Base-by-base conservation (phyloP, 208 protist genomes). In the Trypanosoma lewisi region DNA sequence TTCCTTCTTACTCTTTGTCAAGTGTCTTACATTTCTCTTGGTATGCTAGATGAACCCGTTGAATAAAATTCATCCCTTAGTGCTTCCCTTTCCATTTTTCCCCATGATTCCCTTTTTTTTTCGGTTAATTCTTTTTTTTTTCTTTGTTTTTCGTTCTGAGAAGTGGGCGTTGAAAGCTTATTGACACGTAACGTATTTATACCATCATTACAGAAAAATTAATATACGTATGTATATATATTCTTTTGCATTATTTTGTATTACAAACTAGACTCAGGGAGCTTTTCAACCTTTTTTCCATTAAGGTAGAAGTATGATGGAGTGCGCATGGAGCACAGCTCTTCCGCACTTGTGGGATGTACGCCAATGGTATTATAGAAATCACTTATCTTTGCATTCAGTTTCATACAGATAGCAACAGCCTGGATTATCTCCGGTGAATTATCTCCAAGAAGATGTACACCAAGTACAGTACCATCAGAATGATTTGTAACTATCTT, bases 311-410 rank as follows among this genome's bases (percentile, higher is more conserved):
- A 92, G 75, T 96, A 89, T 2, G 86, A 69, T 0, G 89, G 87
- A 1, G 82, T 92, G 25, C 82, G 75, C 82, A 98, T 86, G 7
- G 89, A 96, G 58, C 82, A 93, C 48, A 98, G 82, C 75, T 96
- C 93, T 73, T 99, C 97, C 12, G 96, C 95, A 50, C 75, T 85
- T 23, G 97, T 98, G 16, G 97, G 97, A 69, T 99, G 97, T 28
- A 99, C 97, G 63, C 96, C 96, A 49, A 99, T 96, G 30, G 91
- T 94, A 62, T 70, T 83, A 74, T 98, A 94, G 67, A 99, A 96
- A 67, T 98, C 84, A 23, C 62, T 74, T 67, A 98, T 98, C 48
- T 96, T 98, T 11, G 94, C 96, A 16, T 81, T 79, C 66, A 95
- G 82, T 64, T 87, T 96, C 65, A 97, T 72, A 57, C 85, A 91